Evolutionary conservation across 805 yeast species (phyloP).

Genomic region (Kodamaea laetipori): DNA sequence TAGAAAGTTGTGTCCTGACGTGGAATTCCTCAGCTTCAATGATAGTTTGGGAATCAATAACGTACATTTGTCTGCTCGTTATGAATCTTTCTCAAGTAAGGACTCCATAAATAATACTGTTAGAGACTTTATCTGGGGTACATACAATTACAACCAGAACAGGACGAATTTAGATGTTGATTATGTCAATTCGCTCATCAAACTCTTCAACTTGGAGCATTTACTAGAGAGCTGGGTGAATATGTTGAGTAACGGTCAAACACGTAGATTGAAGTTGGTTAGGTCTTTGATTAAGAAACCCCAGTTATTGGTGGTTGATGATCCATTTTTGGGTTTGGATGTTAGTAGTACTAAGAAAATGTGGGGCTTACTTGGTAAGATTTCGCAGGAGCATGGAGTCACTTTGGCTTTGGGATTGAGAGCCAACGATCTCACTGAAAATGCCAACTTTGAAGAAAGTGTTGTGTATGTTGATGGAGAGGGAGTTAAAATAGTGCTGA

Average conservation of each 20-base stretch:
- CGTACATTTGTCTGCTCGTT: constrained; percentile 85
- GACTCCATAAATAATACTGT: constrained; percentile 17
- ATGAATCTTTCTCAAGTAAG: constrained; percentile 62
- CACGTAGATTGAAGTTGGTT: constrained; percentile 87
- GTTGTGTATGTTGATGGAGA: constrained; percentile 61
- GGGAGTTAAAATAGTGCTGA: constrained; percentile 44
- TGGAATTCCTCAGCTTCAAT: constrained; percentile 37
- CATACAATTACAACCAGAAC: constrained; percentile 50
- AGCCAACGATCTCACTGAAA: constrained; percentile 59
- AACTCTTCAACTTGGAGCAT: constrained; percentile 54
- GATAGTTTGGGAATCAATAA: constrained; percentile 40
- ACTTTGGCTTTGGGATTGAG: constrained; percentile 74
- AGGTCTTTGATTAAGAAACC: constrained; percentile 68
- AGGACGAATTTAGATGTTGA: constrained; percentile 20
- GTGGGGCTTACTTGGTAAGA: constrained; percentile 32
- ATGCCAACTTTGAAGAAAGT: constrained; percentile 23
- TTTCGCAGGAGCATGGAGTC: constrained; percentile 43
- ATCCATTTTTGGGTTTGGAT: constrained; percentile 90
- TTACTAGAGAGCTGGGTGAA: constrained; percentile 76
- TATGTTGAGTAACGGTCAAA: constrained; percentile 91
- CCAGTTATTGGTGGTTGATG: constrained; percentile 72
- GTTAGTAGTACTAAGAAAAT: constrained; percentile 67
- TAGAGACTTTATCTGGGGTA: constrained; percentile 55
- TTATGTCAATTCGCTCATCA: constrained; percentile 46
- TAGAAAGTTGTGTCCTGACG: constrained; percentile 54